phyloP scores from a whole-genome alignment of 2,329 filamentous ascomycete species.

The Emericellopsis atlantica region DNA sequence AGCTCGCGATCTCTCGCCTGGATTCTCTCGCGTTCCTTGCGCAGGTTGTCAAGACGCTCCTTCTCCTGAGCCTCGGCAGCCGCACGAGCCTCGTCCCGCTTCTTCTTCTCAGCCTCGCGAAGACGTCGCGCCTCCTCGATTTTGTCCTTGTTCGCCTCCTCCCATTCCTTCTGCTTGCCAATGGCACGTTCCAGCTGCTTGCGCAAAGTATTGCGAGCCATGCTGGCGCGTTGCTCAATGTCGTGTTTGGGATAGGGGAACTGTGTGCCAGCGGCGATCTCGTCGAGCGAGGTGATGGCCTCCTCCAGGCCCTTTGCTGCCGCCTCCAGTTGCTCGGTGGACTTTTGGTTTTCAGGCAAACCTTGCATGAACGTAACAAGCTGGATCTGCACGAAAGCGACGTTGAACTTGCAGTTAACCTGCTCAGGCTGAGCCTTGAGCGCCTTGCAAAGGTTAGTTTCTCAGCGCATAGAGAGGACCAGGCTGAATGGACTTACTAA shows the following conservation, averaged over 20 bases:
- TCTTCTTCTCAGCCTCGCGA: constrained; percentile 67
- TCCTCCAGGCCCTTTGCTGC: constrained; percentile 72
- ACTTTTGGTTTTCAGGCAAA: constrained; percentile 64
- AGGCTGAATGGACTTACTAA: constrained; percentile 33
- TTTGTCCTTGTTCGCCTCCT: constrained; percentile 84
- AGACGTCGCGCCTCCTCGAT: constrained; percentile 67
- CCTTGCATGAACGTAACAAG: constrained; percentile 70
- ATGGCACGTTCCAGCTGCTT: constrained; percentile 81
- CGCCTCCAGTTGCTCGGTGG: constrained; percentile 66
- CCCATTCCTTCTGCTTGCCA: constrained; percentile 78
- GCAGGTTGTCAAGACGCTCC: constrained; percentile 67
- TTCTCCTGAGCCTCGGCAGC: constrained; percentile 55
- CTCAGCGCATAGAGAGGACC: constrained; percentile 1
- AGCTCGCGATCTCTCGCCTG: constrained; percentile 61
- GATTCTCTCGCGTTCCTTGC: constrained; percentile 76
- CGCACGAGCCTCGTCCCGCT: constrained; percentile 64
- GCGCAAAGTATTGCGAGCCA: constrained; percentile 90
- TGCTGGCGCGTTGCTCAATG: constrained; percentile 89
- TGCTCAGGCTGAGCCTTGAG: constrained; percentile 70
- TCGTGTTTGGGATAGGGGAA: constrained; percentile 85
- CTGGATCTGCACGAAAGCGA: constrained; percentile 94
- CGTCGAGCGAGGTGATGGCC: constrained; percentile 63
- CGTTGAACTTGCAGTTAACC: constrained; percentile 90
- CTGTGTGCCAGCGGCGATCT: constrained; percentile 47
- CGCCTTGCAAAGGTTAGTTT: constrained; percentile 35